Conservation (phyloP, 1,139 yeast genomes). For the Scheffersomyces illinoinensis region DNA sequence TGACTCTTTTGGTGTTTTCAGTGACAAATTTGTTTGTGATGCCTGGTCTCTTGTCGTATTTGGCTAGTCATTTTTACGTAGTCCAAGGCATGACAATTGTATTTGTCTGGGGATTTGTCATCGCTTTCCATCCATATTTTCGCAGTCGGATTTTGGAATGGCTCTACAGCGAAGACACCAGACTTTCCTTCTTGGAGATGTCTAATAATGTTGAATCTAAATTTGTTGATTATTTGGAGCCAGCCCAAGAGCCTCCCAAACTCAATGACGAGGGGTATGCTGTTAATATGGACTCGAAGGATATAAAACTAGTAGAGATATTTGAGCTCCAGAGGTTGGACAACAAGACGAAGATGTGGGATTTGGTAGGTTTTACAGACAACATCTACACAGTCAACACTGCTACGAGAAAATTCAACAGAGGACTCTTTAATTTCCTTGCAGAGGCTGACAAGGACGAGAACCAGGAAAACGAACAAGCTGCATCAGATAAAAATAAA, state of each 20-base stretch:
- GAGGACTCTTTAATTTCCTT: not conserved
- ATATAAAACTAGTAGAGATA: conserved; percentile 53
- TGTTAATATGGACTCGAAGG: not conserved
- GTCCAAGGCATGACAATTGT: conserved; percentile 39
- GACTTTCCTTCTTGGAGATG: conserved; percentile 47
- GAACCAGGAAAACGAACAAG: conserved; percentile 3
- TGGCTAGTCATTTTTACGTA: conserved; percentile 29
- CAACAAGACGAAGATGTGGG: conserved; percentile 58
- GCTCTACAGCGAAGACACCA: conserved; percentile 60
- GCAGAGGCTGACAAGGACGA: conserved; percentile 9
- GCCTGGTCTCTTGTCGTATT: conserved; percentile 33
- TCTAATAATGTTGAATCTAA: conserved; percentile 49
- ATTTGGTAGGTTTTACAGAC: conserved; percentile 52
- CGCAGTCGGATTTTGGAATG: conserved; percentile 46
- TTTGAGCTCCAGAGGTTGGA: conserved; percentile 70
- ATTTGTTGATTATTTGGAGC: conserved; percentile 27
- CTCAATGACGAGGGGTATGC: not conserved
- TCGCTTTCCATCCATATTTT: conserved; percentile 56
- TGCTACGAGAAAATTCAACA: conserved; percentile 23
- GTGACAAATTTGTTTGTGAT: conserved; percentile 31
- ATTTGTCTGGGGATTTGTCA: conserved; percentile 51
- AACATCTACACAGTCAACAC: conserved; percentile 52
- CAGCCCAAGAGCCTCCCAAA: conserved; percentile 6
- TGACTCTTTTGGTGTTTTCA: conserved; percentile 28
- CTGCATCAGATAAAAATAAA: conserved; percentile 11